Base-by-base conservation (phyloP, 2,329 filamentous ascomycete genomes). In the Arthrobotrys musiformis region DNA sequence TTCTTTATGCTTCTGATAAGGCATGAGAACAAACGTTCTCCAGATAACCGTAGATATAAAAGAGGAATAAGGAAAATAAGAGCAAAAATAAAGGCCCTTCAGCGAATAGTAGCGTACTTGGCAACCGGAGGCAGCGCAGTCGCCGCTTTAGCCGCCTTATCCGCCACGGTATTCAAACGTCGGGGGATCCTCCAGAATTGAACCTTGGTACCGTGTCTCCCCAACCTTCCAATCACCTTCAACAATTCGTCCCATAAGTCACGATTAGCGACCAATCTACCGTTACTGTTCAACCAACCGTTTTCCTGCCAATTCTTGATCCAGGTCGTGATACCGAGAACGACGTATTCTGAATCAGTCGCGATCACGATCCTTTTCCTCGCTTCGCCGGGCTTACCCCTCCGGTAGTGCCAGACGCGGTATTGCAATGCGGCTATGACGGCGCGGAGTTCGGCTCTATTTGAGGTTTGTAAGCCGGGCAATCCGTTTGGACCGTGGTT, bases 371-470 rank as follows among this genome's bases (percentile, higher is more conserved):
- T 4, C 1, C 81, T 81, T 42, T 81, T 82, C 82, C 67, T 85
- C 80, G 80, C 84, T 77, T 87, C 85, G 3, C 80, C 81, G 0
- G n/a, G n/a, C n/a, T n/a, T n/a, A n/a, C n/a, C n/a, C n/a, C n/a
- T n/a, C n/a, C n/a, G n/a, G n/a, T n/a, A n/a, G n/a, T 13, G n/a
- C 87, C 86, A 88, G 77, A 80, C 7, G 1, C 84, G 82, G 79
- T 83, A 85, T 28, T 84, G 82, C 24, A 89, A 83, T 2, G 85
- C 88, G 4, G 84, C 86, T 54, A 88, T 85, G 4, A 86, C 86
- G 4, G 87, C 87, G 13, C 87, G 87, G 5, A 89, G 84, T 80
- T 89, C 86, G 2, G 88, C 88, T 3, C 87, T 84, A 78, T 88
- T 87, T 82, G 84, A 88, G 19, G 84, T 88, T 73, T 86, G 85